Evolutionary conservation across 2,329 filamentous ascomycete genomes (phyloP).

Genomic region (Alternaria postmessia): DNA sequence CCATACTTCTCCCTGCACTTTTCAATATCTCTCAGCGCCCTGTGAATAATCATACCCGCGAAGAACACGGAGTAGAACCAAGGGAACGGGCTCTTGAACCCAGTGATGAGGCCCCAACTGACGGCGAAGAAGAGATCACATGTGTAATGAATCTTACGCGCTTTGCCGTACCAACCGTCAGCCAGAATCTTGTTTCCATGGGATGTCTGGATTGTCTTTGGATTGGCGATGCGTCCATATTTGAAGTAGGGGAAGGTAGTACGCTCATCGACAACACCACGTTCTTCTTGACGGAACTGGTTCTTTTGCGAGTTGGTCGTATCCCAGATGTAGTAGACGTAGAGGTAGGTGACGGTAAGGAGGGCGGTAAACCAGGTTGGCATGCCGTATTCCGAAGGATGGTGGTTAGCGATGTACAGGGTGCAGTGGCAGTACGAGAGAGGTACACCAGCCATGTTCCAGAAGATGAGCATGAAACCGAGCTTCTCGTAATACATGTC

Average conservation of each 20-base stretch:
- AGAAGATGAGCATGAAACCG: conserved; percentile 98
- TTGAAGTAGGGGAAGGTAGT: conserved; percentile 90
- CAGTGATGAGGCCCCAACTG: conserved; percentile 81
- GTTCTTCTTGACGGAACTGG: conserved; percentile 82
- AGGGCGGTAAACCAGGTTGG: conserved; percentile 71
- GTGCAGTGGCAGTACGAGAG: conserved; percentile 94
- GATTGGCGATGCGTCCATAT: conserved; percentile 84
- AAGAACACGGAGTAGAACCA: conserved; percentile 93
- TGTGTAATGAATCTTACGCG: conserved; percentile 82
- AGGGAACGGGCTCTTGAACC: conserved; percentile 81
- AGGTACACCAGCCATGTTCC: conserved; percentile 92
- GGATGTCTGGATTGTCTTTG: conserved; percentile 76
- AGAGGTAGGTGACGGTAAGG: conserved; percentile 76
- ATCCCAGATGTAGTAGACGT: conserved; percentile 92
- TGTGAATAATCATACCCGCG: conserved; percentile 78
- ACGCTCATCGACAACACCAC: conserved; percentile 72
- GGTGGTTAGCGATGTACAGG: conserved; percentile 85
- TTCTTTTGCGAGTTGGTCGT: conserved; percentile 95
- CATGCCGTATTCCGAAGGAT: conserved; percentile 79
- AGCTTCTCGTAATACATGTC: conserved; percentile 98
- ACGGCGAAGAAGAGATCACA: conserved; percentile 81
- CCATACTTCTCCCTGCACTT: conserved; percentile 81
- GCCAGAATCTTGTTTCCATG: conserved; percentile 79
- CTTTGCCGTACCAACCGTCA: conserved; percentile 80
- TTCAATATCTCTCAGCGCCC: conserved; percentile 77